A percentile compares a stretch with the other conserved stretches of the same genome.
Conservation (phyloP, 768 basidiomycete genomes). For the Trametes cinnabarina region DNA sequence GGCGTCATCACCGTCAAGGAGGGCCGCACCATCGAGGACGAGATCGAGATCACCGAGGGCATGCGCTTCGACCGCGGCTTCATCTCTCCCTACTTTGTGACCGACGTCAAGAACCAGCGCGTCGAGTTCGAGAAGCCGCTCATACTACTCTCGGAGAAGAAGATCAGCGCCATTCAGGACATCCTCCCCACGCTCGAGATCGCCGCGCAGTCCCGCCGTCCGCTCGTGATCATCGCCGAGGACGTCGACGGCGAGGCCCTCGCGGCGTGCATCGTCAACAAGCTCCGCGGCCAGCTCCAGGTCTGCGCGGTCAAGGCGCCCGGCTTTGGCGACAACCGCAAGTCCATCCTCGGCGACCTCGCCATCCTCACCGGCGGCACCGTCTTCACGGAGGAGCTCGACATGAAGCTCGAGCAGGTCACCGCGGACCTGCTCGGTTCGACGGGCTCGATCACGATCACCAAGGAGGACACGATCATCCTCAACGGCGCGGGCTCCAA, state of each 20-base stretch:
- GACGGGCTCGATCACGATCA: constrained; percentile 88
- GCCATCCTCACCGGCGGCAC: constrained; percentile 97
- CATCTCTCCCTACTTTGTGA: constrained; percentile 98
- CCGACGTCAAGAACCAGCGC: constrained; percentile 94
- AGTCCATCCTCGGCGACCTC: constrained; percentile 94
- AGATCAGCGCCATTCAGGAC: constrained; percentile 92
- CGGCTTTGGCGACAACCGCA: constrained; percentile 99
- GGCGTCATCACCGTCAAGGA: constrained; percentile 99
- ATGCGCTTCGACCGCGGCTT: constrained; percentile 99
- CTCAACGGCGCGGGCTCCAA: constrained; percentile 94
- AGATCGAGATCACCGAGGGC: constrained; percentile 99
- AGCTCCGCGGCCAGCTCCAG: constrained; percentile 95
- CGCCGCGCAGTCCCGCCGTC: constrained; percentile 79
- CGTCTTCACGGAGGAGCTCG: constrained; percentile 90
- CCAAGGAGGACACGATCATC: constrained; percentile 96
- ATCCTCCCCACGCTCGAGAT: constrained; percentile 89
- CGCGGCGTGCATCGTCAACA: constrained; percentile 98
- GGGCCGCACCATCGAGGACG: constrained; percentile 95
- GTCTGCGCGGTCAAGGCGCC: constrained; percentile 96
- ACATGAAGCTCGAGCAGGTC: constrained; percentile 94
- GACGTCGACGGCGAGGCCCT: constrained; percentile 98
- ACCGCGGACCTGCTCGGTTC: constrained; percentile 87
- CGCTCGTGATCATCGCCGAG: constrained; percentile 95
- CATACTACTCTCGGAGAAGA: constrained; percentile 95
- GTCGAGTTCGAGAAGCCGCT: constrained; percentile 97